Evolutionary conservation across 2,329 filamentous ascomycete species (phyloP).

Genomic region (Elsinoe fawcettii): DNA sequence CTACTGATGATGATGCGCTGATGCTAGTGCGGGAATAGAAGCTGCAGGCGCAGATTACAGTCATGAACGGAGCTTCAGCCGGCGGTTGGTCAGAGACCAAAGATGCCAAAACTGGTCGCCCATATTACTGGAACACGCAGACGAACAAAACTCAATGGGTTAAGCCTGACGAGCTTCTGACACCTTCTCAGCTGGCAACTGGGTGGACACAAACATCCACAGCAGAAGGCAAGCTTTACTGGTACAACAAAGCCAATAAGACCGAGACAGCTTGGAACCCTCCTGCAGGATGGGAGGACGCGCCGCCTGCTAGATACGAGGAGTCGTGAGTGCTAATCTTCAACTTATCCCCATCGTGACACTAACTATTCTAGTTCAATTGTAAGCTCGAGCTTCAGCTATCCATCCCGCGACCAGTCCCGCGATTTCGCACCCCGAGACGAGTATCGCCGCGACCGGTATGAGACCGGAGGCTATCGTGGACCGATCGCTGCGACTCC

Average conservation of each 20-base stretch:
- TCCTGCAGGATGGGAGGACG: conserved; percentile 41
- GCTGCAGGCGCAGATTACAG: background rate
- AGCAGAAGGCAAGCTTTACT: conserved; percentile 83
- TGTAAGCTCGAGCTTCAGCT: conserved; percentile 33
- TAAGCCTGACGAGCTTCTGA: conserved; percentile 87
- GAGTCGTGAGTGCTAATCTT: conserved; percentile 5
- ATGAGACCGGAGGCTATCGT: conserved; percentile 28
- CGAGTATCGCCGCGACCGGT: conserved; percentile 27
- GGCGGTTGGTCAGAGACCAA: conserved; percentile 8
- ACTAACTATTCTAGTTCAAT: conserved; percentile 23
- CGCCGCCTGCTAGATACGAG: background rate
- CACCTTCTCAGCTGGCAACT: conserved; percentile 51
- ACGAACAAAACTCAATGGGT: conserved; percentile 91
- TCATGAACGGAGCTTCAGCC: conserved; percentile 5
- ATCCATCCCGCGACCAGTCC: conserved; percentile 25
- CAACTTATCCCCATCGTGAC: too few relatives aligned
- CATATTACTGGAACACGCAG: conserved; percentile 82
- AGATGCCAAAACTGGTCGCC: conserved; percentile 64
- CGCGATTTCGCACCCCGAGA: conserved; percentile 31
- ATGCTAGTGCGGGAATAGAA: background rate
- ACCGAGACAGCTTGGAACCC: conserved; percentile 84
- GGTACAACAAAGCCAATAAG: conserved; percentile 84
- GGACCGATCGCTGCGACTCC: conserved; percentile 28
- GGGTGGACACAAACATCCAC: conserved; percentile 85
- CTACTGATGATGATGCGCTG: background rate